phyloP scores from a whole-genome alignment of 2,329 filamentous ascomycete species.

The Madurella mycetomatis region DNA sequence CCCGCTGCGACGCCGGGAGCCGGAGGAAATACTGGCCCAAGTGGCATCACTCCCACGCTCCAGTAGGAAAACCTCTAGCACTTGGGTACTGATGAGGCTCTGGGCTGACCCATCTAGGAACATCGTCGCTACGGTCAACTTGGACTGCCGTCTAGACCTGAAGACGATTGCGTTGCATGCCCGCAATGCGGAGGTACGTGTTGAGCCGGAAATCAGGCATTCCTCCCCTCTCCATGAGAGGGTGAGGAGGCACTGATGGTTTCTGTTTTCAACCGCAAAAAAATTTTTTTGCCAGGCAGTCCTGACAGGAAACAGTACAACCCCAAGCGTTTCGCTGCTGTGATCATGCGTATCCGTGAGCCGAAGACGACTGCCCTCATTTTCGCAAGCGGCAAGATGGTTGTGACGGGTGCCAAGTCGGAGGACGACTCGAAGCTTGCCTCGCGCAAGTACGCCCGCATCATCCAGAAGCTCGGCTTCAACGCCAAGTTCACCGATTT shows the following conservation, averaged over 20 bases:
- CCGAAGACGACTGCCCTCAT: constrained; percentile 98
- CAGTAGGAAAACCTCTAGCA: constrained; percentile 73
- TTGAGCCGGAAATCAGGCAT: constrained; percentile 12
- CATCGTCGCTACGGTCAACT: constrained; percentile 97
- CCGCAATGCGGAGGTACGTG: constrained; percentile 72
- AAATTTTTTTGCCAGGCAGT: constrained; percentile 21
- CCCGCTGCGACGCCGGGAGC: constrained; percentile 88
- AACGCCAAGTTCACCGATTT: constrained; percentile 99
- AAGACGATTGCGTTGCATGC: constrained; percentile 99
- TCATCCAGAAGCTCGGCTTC: constrained; percentile 99
- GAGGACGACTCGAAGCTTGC: constrained; percentile 98
- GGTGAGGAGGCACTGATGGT: background rate
- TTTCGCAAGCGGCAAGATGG: constrained; percentile 99
- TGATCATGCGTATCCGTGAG: constrained; percentile 99
- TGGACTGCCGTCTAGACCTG: constrained; percentile 93
- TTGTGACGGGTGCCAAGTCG: constrained; percentile 95
- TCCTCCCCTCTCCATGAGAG: background rate
- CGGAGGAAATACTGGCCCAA: constrained; percentile 66
- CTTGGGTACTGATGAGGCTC: constrained; percentile 33
- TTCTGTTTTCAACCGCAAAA: constrained; percentile 21
- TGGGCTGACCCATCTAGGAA: constrained; percentile 65
- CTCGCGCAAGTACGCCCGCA: constrained; percentile 94
- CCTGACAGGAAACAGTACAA: constrained; percentile 30
- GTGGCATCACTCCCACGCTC: constrained; percentile 86
- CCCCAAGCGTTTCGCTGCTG: constrained; percentile 86